Percentiles rank a stretch among this genome's conserved stretches.
Conservation (phyloP, 2,329 filamentous ascomycete genomes). For the Aspergillus fumigatiaffinis region DNA sequence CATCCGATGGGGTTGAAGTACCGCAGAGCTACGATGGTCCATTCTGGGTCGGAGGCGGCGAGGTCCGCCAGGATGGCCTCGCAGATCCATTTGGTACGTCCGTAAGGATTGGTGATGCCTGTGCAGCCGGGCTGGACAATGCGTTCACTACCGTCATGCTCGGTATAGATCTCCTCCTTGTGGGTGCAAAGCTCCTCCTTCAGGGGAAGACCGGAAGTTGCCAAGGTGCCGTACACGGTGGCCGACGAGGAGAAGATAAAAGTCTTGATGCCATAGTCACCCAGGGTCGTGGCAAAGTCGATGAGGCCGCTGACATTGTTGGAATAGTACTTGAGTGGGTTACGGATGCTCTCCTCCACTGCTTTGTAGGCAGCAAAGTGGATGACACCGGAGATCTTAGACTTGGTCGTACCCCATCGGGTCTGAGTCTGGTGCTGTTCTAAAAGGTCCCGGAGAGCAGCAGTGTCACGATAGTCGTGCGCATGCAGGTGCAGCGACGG, state of each 20-base stretch:
- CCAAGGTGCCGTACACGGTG: constrained; percentile 60
- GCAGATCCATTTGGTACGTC: constrained; percentile 64
- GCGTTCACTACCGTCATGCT: constrained; percentile 42
- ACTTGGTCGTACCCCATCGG: constrained; percentile 37
- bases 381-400: constrained; percentile 60
- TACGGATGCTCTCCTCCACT: constrained; percentile 59
- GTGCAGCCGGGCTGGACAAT: constrained; percentile 47
- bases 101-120: constrained; percentile 63
- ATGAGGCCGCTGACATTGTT: constrained; percentile 65
- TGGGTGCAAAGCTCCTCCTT: constrained; percentile 57
- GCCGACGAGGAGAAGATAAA: constrained; percentile 67
- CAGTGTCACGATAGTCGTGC: constrained; percentile 46
- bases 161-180: constrained; percentile 43
- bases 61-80: constrained; percentile 63
- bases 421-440: constrained; percentile 38
- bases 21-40: constrained; percentile 60
- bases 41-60: constrained; percentile 56
- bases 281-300: constrained; percentile 55
- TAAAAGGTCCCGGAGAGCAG: constrained; percentile 41
- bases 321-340: constrained; percentile 61
- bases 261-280: constrained; percentile 59
- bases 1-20: constrained; percentile 69
- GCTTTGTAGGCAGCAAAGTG: constrained; percentile 68
- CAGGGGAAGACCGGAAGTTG: constrained; percentile 49
- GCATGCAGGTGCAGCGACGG: constrained; percentile 46